phyloP scores from a whole-genome alignment of 345 rosid genomes.

The Eucalyptus urophylla region DNA sequence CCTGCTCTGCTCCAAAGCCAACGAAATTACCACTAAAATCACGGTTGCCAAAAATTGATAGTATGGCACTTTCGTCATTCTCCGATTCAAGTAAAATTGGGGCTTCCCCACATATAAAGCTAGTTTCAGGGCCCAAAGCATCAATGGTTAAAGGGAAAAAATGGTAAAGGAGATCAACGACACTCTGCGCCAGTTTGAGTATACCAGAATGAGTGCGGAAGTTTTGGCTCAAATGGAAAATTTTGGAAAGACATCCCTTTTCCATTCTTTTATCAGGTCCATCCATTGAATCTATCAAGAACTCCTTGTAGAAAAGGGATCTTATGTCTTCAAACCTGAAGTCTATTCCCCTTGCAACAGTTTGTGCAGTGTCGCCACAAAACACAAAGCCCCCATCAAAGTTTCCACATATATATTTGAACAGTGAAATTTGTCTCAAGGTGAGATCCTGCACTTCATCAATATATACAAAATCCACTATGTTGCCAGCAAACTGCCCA shows the following conservation, averaged over 20 bases:
- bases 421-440: constrained; percentile 38
- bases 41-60: constrained; percentile 24
- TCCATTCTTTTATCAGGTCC: neutral
- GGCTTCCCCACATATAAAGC: constrained; percentile 32
- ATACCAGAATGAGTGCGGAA: constrained; percentile 44
- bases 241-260: constrained; percentile 23
- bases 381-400: constrained; percentile 38
- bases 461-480: constrained; percentile 35
- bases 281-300: constrained; percentile 7
- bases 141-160: constrained; percentile 27
- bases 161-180: constrained; percentile 27
- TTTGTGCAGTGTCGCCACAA: constrained; percentile 39
- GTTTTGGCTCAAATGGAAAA: constrained; percentile 29
- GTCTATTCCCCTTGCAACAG: constrained; percentile 35
- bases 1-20: neutral
- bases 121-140: constrained; percentile 19
- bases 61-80: constrained; percentile 15
- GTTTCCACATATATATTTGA: constrained; percentile 25
- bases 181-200: constrained; percentile 38
- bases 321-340: constrained; percentile 42
- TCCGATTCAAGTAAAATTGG: constrained; percentile 27
- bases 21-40: neutral
- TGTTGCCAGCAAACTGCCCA: constrained; percentile 9
- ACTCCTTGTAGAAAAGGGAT: constrained; percentile 27
- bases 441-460: constrained; percentile 66